Conservation (phyloP, 2,329 filamentous ascomycete species). For the Ophiostoma piceae region DNA sequence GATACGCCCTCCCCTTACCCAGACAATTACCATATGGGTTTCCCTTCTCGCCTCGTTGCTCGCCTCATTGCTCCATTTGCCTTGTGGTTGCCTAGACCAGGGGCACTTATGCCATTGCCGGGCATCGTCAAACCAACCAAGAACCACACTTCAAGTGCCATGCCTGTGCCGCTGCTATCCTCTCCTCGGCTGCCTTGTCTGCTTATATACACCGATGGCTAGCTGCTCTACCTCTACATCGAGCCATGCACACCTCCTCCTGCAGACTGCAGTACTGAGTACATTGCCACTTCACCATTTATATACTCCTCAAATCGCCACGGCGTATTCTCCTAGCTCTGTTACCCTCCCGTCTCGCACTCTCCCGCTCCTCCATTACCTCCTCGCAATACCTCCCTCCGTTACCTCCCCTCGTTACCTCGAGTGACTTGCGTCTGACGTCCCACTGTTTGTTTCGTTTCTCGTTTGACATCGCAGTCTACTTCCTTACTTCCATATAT, state of each 20-base stretch:
- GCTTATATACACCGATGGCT: background rate
- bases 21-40: background rate
- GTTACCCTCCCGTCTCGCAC: background rate
- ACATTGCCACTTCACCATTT: background rate
- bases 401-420: background rate
- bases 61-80: too few relatives aligned
- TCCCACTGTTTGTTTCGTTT: conserved; percentile 8
- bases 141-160: background rate
- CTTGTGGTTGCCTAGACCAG: background rate
- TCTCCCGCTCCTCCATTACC: background rate
- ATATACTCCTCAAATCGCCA: background rate
- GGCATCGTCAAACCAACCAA: background rate
- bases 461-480: background rate
- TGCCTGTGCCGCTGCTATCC: background rate
- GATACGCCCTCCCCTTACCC: background rate
- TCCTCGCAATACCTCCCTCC: background rate
- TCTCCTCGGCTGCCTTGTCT: background rate
- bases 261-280: background rate
- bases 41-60: background rate
- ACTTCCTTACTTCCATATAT: background rate
- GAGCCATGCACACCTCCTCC: background rate
- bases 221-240: background rate
- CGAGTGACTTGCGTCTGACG: background rate
- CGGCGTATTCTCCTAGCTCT: conserved; percentile 6
- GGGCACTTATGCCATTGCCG: background rate